phyloP scores from a whole-genome alignment of 208 protist genomes.

The Naegleria gruberi region DNA sequence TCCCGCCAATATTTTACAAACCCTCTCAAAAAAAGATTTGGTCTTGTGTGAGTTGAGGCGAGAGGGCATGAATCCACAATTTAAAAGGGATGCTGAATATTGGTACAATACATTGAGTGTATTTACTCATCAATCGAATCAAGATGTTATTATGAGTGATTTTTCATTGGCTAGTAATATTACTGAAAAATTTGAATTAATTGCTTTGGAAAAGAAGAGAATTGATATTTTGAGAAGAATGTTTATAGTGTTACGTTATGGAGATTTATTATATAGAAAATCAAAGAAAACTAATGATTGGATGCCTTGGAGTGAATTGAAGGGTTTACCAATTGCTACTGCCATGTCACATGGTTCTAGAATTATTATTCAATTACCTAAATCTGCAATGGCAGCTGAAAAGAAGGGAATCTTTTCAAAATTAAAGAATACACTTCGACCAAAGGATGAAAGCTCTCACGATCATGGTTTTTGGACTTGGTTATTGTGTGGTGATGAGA shows the following conservation, averaged over 20 bases:
- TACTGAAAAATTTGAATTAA: not conserved
- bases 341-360: not conserved
- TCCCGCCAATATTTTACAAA: not conserved
- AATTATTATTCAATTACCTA: conserved; percentile 8
- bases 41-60: not conserved
- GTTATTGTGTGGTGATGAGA: conserved; percentile 7
- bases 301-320: not conserved
- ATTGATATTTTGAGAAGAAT: not conserved
- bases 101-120: not conserved
- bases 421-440: not conserved
- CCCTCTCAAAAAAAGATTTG: not conserved
- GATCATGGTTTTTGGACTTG: conserved; percentile 14
- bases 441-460: not conserved
- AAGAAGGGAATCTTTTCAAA: not conserved
- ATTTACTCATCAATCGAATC: no score
- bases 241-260: not conserved
- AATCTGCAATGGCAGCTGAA: not conserved
- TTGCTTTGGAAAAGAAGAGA: not conserved
- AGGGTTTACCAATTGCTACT: not conserved
- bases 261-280: not conserved
- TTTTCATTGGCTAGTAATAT: not conserved
- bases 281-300: not conserved
- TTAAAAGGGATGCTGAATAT: not conserved
- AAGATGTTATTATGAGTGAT: not conserved
- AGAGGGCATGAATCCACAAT: not conserved